Conservation (phyloP, 306 rosid species). For the Trifolium repens region DNA sequence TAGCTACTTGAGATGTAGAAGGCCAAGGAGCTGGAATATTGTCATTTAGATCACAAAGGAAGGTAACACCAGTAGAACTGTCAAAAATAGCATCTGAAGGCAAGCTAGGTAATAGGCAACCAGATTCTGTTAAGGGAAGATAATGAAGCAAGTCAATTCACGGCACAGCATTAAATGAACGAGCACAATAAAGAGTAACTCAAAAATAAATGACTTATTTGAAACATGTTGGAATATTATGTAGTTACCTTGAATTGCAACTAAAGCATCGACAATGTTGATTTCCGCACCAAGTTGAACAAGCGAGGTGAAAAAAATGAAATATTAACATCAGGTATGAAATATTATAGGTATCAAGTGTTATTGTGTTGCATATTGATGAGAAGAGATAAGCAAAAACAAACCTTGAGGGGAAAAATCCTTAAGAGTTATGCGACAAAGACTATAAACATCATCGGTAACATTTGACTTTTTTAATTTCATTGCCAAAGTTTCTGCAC, state of each 20-base stretch:
- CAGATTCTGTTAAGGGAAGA: slow-evolving; percentile 65
- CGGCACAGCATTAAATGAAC: slow-evolving; percentile 12
- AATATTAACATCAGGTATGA: slow-evolving; percentile 47
- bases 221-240: background rate
- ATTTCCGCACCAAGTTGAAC: slow-evolving; percentile 48
- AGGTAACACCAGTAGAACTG: slow-evolving; percentile 76
- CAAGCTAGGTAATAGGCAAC: slow-evolving; percentile 92
- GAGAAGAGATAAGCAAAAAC: slow-evolving; percentile 37
- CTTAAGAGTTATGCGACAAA: slow-evolving; percentile 87
- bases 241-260: slow-evolving; percentile 84
- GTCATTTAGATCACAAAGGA: slow-evolving; percentile 93
- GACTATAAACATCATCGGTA: slow-evolving; percentile 67
- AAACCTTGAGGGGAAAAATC: slow-evolving; percentile 98
- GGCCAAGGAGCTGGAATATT: slow-evolving; percentile 99
- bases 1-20: slow-evolving; percentile 57
- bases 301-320: slow-evolving; percentile 31
- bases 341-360: slow-evolving; percentile 30
- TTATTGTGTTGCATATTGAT: slow-evolving; percentile 11
- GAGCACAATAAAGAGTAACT: slow-evolving; percentile 15
- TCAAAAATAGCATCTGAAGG: slow-evolving; percentile 95
- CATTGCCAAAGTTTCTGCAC: slow-evolving; percentile 86
- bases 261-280: slow-evolving; percentile 58
- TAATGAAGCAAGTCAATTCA: slow-evolving; percentile 35
- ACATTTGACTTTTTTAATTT: slow-evolving; percentile 70
- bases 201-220: background rate